A percentile compares a stretch with the other conserved stretches of the same genome.
These are phyloP conservation scores for Phytopythium montanum DNA, from an alignment of 352 stramenopile genomes.

Conservation along the genomic window DNA sequence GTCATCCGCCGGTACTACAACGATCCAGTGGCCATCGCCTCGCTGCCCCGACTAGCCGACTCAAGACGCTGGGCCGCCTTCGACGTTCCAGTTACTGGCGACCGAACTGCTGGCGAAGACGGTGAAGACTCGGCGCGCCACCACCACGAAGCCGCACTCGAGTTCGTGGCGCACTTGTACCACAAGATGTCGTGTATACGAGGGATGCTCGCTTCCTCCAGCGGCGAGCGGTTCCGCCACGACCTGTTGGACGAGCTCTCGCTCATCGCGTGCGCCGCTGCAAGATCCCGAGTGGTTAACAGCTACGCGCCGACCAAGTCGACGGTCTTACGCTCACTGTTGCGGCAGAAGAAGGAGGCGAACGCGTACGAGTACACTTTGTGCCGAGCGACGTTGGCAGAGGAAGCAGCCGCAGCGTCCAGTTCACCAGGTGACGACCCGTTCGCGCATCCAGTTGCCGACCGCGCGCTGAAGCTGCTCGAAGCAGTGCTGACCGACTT, in stretches of 20 bases:
- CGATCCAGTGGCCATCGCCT: slow-evolving; percentile 31
- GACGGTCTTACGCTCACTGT: slow-evolving; percentile 29
- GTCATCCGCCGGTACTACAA: slow-evolving; percentile 56
- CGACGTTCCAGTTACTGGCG: neutral
- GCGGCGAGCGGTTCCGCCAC: slow-evolving; percentile 41
- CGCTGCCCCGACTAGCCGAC: slow-evolving; percentile 8
- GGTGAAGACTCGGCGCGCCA: neutral
- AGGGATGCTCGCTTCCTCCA: slow-evolving; percentile 8
- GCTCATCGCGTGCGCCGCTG: slow-evolving; percentile 39
- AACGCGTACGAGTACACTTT: slow-evolving; percentile 35
- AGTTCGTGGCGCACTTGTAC: slow-evolving; percentile 55
- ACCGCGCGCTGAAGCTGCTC: slow-evolving; percentile 36
- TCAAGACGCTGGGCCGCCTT: slow-evolving; percentile 4
- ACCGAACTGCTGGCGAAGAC: neutral
- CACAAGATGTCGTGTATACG: slow-evolving; percentile 41
- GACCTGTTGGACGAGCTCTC: slow-evolving; percentile 60
- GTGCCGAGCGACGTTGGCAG: slow-evolving; percentile 32
- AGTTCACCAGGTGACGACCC: slow-evolving; percentile 30
- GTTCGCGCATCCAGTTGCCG: slow-evolving; percentile 46
- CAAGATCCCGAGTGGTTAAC: slow-evolving; percentile 32
- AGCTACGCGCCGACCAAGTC: slow-evolving; percentile 37
- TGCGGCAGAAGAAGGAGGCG: slow-evolving; percentile 35
- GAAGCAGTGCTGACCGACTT: slow-evolving; percentile 50
- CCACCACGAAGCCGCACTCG: slow-evolving; percentile 27
- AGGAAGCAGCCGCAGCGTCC: slow-evolving; percentile 37